These are phyloP conservation scores for Aspergillus sp. DNA, from an alignment of 2,329 filamentous ascomycete genomes.

Conservation along the genomic window DNA sequence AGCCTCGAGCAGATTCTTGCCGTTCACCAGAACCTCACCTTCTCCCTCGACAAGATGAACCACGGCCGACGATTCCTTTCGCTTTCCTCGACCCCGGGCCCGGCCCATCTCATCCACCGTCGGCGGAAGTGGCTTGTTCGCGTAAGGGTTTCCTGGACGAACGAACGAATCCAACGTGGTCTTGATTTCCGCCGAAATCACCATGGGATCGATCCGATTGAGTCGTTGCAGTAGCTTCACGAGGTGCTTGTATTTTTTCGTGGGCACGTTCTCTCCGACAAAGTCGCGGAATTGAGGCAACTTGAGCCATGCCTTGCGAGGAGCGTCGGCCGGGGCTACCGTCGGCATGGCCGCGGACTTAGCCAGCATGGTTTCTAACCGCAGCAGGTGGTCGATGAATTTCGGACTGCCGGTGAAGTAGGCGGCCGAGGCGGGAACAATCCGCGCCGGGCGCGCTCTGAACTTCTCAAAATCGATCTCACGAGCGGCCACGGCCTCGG, in stretches of 20 bases:
- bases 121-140: constrained; percentile 61
- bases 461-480: constrained; percentile 34
- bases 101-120: constrained; percentile 75
- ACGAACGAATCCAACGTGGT: constrained; percentile 68
- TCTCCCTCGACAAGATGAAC: constrained; percentile 91
- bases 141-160: constrained; percentile 69
- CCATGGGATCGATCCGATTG: constrained; percentile 77
- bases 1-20: constrained; percentile 74
- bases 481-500: constrained; percentile 30
- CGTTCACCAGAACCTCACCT: constrained; percentile 87
- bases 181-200: constrained; percentile 70
- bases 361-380: constrained; percentile 68
- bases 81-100: constrained; percentile 75
- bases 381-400: constrained; percentile 82
- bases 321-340: constrained; percentile 63
- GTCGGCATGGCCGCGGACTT: constrained; percentile 73
- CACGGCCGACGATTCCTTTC: constrained; percentile 82
- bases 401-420: constrained; percentile 86
- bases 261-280: constrained; percentile 70
- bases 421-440: constrained; percentile 82
- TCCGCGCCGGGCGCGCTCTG: constrained; percentile 58
- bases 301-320: constrained; percentile 77
- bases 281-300: constrained; percentile 71
- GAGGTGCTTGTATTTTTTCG: constrained; percentile 75
- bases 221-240: constrained; percentile 74